Evolutionary conservation across 2,329 filamentous ascomycete species (phyloP), one percentile per base, ranked within the genome.

Genomic region (Fusarium tuaranense): DNA sequence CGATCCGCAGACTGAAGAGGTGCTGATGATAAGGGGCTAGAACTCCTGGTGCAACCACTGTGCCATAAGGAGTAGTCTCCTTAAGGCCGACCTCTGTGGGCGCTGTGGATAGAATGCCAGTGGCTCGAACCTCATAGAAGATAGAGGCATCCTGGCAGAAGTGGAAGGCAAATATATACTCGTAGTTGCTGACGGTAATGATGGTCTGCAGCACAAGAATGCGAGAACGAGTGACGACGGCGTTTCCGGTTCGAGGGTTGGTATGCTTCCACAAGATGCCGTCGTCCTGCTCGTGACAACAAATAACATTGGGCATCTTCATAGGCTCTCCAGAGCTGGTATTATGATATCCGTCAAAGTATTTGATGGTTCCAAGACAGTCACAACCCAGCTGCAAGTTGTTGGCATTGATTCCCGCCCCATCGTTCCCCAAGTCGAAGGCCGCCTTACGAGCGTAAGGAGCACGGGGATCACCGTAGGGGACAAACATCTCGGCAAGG

Each of bases 381-480:
- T 93, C 92, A 67, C 92, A 93, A 6, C 92, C 91, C 1, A 93
- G 84, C 6, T 85, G 83, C 0, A 94, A 85, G 68, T 93, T 92
- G 80, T 94, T 94, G 12, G 91, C 90, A 67, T 87, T 90, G 70
- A 89, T 86, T 1, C 92, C 92, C 5, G 89, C 88, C 5, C 91
- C 92, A 30, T 88, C 90, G 63, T 93, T 90, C 2, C 92, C 92
- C 60, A 93, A 88, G 73, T 94, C 92, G 70, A 94, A 94, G 0
- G 92, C 92, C 12, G 88, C 88, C 78, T 94, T 94, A 34, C 91
- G 86, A 14, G 90, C 89, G 77, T 73, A 92, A 0, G 91, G 91
- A 4, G 85, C 82, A 4, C 76, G 68, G 2, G 76, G 75, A n/a
- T 78, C 91, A 0, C 86, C 90, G 67, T 93, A 93, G 0, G 90